Conservation (phyloP, 2,329 filamentous ascomycete genomes). For the Penicillium olsonii region DNA sequence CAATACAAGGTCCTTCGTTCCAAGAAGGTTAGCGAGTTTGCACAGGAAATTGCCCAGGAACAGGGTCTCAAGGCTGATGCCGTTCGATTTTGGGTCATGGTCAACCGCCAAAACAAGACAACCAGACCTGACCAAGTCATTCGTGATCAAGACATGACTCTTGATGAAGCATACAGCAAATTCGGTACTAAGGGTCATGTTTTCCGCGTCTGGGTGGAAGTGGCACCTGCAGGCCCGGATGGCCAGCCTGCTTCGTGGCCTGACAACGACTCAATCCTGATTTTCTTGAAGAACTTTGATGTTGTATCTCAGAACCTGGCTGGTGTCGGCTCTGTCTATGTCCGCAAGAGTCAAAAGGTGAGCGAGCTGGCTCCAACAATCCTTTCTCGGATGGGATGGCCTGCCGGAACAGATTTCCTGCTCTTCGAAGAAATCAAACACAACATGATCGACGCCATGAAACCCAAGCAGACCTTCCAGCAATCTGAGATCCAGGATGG, state of each 20-base stretch:
- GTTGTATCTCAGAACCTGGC: conserved; percentile 70
- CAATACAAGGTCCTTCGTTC: conserved; percentile 72
- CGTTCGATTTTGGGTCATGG: conserved; percentile 92
- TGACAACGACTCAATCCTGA: conserved; percentile 65
- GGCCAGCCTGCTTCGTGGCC: conserved; percentile 69
- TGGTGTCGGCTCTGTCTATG: conserved; percentile 82
- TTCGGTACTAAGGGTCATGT: conserved; percentile 67
- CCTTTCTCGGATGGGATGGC: conserved; percentile 81
- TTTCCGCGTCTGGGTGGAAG: conserved; percentile 86
- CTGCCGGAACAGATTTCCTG: conserved; percentile 68
- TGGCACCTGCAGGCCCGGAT: conserved; percentile 67
- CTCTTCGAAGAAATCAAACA: conserved; percentile 98
- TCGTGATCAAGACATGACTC: conserved; percentile 71
- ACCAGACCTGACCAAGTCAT: conserved; percentile 87
- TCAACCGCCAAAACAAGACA: conserved; percentile 97
- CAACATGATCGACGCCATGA: conserved; percentile 93
- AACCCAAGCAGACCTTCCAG: conserved; percentile 83
- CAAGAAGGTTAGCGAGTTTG: conserved; percentile 76
- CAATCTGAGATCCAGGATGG: conserved; percentile 95
- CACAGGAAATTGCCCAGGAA: conserved; percentile 69
- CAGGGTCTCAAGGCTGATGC: conserved; percentile 66
- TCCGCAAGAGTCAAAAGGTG: conserved; percentile 83
- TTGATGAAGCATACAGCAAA: conserved; percentile 72
- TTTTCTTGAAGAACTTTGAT: conserved; percentile 94
- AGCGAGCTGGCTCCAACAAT: conserved; percentile 79